phyloP scores from a whole-genome alignment of 164 flowering plant genomes.

The Kingdonia uniflora region DNA sequence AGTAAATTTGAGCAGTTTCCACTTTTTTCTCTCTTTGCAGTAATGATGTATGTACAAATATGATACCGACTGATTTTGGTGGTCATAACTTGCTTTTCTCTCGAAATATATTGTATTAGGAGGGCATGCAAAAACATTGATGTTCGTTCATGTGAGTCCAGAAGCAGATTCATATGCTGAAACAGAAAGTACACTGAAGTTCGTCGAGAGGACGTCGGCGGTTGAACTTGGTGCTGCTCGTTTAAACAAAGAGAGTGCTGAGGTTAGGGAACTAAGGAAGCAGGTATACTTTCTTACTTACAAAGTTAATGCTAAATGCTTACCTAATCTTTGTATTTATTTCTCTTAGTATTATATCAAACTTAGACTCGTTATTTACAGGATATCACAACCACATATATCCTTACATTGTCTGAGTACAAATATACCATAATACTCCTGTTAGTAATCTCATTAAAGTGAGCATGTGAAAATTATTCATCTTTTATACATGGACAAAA shows the following conservation, averaged over 20 bases:
- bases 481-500: too few relatives aligned
- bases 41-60: background rate
- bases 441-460: too few relatives aligned
- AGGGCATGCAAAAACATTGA: slow-evolving; percentile 77
- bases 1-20: slow-evolving; percentile 4
- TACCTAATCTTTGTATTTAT: background rate
- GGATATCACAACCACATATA: too few relatives aligned
- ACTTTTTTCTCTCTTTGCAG: too few relatives aligned
- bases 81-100: background rate
- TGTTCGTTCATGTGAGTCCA: slow-evolving; percentile 92
- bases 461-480: too few relatives aligned
- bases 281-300: slow-evolving; percentile 35
- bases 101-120: slow-evolving; percentile 34
- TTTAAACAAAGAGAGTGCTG: slow-evolving; percentile 57
- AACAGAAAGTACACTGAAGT: slow-evolving; percentile 70
- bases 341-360: too few relatives aligned
- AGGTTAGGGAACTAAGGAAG: slow-evolving; percentile 66
- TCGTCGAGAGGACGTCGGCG: slow-evolving; percentile 75
- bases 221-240: slow-evolving; percentile 90
- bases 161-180: slow-evolving; percentile 67
- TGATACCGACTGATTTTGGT: too few relatives aligned
- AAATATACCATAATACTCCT: too few relatives aligned
- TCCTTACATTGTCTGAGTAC: too few relatives aligned
- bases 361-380: too few relatives aligned
- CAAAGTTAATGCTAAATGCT: background rate